These are phyloP conservation scores for Hymenoscyphus albidus DNA, from an alignment of 2,329 filamentous ascomycete species.

Conservation along the genomic window DNA sequence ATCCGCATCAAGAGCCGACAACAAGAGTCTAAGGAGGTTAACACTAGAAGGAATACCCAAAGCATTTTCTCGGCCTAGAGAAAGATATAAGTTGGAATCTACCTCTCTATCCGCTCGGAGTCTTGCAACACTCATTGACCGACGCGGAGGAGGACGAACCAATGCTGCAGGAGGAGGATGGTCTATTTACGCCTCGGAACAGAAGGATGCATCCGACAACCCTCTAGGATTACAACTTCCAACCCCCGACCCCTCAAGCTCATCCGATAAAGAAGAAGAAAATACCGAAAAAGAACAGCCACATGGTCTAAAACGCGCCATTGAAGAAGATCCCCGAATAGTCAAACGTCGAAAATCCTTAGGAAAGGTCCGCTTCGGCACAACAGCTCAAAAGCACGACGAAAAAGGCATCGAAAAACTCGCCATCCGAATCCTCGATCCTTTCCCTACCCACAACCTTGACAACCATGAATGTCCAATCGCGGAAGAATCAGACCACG, in stretches of 20 bases:
- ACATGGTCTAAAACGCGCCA: conserved; percentile 29
- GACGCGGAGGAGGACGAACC: conserved; percentile 64
- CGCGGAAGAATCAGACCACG: conserved; percentile 28
- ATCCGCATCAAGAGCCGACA: conserved; percentile 42
- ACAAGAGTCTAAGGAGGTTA: conserved; percentile 62
- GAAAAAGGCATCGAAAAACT: conserved; percentile 59
- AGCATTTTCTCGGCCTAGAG: conserved; percentile 70
- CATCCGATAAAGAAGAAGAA: conserved; percentile 30
- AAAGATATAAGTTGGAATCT: conserved; percentile 64
- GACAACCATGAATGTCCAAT: conserved; percentile 24
- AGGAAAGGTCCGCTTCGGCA: conserved; percentile 69
- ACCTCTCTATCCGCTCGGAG: conserved; percentile 70
- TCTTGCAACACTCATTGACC: conserved; percentile 63
- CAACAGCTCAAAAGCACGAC: conserved; percentile 51
- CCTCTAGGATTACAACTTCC: conserved; percentile 48
- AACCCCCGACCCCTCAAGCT: conserved; percentile 40
- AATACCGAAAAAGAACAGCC: conserved; percentile 12
- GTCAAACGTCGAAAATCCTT: conserved; percentile 57
- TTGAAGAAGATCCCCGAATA: conserved; percentile 35
- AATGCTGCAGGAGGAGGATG: conserved; percentile 75
- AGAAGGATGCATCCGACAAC: conserved; percentile 38
- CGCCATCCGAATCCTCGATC: conserved; percentile 57
- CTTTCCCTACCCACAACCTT: conserved; percentile 41
- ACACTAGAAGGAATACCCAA: conserved; percentile 78
- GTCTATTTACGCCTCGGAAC: conserved; percentile 67